These are phyloP conservation scores for Boletus smithii DNA, from an alignment of 1,284 basidiomycete genomes.

Conservation along the genomic window DNA sequence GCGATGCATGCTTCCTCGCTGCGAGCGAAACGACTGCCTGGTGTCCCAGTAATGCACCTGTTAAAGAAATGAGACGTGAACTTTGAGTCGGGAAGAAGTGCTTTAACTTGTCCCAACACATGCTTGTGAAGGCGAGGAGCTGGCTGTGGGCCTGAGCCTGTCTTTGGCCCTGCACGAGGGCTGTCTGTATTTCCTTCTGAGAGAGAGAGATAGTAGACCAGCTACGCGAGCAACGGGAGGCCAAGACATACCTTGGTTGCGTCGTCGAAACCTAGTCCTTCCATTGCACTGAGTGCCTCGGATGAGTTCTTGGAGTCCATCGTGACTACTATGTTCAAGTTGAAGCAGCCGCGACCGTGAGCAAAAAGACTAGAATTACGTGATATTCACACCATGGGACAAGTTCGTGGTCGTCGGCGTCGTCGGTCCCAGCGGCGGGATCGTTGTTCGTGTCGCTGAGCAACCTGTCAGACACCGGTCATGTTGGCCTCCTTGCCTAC, in stretches of 20 bases:
- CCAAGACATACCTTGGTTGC: constrained; percentile 59
- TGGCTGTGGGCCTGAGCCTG: constrained; percentile 80
- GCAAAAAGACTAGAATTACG: constrained; percentile 30
- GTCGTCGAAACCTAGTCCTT: constrained; percentile 74
- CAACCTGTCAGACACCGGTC: constrained; percentile 4
- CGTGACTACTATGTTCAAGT: too few relatives aligned
- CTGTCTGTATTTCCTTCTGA: constrained; percentile 81
- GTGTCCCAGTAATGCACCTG: constrained; percentile 84
- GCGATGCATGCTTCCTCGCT: constrained; percentile 82
- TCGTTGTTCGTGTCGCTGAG: constrained; percentile 7
- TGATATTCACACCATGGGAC: constrained; percentile 13
- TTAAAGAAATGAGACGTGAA: constrained; percentile 17
- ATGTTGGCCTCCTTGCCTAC: constrained; percentile 5
- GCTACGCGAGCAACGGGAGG: constrained; percentile 2
- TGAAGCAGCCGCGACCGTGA: constrained; percentile 24
- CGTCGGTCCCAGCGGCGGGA: constrained; percentile 14
- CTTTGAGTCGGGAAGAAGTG: constrained; percentile 14
- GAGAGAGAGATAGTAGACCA: neutral
- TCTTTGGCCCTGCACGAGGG: constrained; percentile 73
- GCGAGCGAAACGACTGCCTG: constrained; percentile 82
- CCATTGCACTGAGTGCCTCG: constrained; percentile 41
- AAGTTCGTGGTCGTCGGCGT: constrained; percentile 8
- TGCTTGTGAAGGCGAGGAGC: constrained; percentile 68
- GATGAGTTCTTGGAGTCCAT: constrained; percentile 31
- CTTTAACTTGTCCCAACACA: constrained; percentile 88